Evolutionary conservation across 257 asterid species (phyloP), one percentile per base, ranked within the genome.

Genomic region (Apocynum venetum): DNA sequence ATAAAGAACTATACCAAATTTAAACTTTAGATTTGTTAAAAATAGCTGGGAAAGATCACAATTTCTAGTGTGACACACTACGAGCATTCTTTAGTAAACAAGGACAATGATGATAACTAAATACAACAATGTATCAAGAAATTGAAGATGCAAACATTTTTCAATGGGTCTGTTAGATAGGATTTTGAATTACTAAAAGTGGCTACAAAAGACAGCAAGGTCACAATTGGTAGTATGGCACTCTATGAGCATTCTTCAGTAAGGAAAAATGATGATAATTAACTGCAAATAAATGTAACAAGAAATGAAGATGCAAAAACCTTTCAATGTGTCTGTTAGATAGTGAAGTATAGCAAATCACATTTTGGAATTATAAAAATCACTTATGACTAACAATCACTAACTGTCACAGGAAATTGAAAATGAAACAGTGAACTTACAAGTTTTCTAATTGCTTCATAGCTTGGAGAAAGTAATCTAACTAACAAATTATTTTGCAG

Each of bases 401-500:
- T 51, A 40, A 59, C 55, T 46, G 61, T 41, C 46, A 51, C 20
- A 78, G 47, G 47, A 8, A 51, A 53, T 20, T 25, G 72, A 72
- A 61, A 44, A 83, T 56, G 15, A 36, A 74, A 78, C 52, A 67
- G 48, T 72, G 44, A 48, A 81, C 98, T 90, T 84, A 93, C 98
- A 82, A 93, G 91, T 81, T 91, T 88, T 73, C 87, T 87, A 81
- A 91, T 86, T 77, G 86, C 87, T 84, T 84, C 89, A 83, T 88
- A 90, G 85, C 93, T 85, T 75, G 95, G 88, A 72, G 92, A 86
- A 77, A 93, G 89, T 86, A 93, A 82, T 82, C 90, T 84, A 71
- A 89, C 86, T 76, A 93, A 85, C 84, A 91, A 83, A 85, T 78
- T 89, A 78, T 76, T 86, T 92, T 84, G 91, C 93, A 93, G 89